Evolutionary conservation across 2,329 filamentous ascomycete species (phyloP).

Genomic region (Sclerotinia glacialis): DNA sequence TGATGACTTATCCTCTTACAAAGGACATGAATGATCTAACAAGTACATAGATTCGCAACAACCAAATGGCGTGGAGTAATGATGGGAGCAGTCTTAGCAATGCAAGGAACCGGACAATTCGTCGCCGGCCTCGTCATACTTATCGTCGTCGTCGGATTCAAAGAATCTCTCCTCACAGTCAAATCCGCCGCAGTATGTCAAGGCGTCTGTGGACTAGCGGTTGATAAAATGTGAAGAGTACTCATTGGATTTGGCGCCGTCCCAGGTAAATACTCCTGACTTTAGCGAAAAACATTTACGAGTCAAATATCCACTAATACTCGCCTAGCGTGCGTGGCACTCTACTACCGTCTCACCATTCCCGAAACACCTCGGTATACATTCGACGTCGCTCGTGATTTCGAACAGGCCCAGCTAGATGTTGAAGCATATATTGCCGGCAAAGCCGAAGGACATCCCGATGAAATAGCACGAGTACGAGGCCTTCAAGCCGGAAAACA

Average conservation of each 20-base stretch:
- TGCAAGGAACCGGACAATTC: conserved; percentile 85
- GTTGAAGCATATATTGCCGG: conserved; percentile 70
- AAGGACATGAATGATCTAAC: background rate
- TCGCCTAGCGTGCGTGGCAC: conserved; percentile 62
- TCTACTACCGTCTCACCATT: conserved; percentile 82
- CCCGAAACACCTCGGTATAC: conserved; percentile 87
- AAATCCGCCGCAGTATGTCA: conserved; percentile 55
- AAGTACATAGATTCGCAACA: conserved; percentile 59
- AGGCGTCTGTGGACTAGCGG: conserved; percentile 61
- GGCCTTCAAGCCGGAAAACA: conserved; percentile 54
- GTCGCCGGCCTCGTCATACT: conserved; percentile 72
- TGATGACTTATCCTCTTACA: no score
- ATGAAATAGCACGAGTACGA: conserved; percentile 63
- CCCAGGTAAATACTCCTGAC: conserved; percentile 7
- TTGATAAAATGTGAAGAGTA: conserved; percentile 85
- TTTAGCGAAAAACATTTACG: background rate
- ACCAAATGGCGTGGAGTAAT: conserved; percentile 84
- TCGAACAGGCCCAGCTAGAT: conserved; percentile 70
- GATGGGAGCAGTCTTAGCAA: conserved; percentile 83
- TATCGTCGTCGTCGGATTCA: conserved; percentile 70
- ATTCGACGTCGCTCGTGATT: conserved; percentile 75
- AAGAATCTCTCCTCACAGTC: conserved; percentile 56
- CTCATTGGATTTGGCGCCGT: conserved; percentile 69
- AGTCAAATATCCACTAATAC: background rate
- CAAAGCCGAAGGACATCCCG: conserved; percentile 58